Evolutionary conservation across 2,329 filamentous ascomycete species (phyloP).

Genomic region (Torrubiella hemipterigena): DNA sequence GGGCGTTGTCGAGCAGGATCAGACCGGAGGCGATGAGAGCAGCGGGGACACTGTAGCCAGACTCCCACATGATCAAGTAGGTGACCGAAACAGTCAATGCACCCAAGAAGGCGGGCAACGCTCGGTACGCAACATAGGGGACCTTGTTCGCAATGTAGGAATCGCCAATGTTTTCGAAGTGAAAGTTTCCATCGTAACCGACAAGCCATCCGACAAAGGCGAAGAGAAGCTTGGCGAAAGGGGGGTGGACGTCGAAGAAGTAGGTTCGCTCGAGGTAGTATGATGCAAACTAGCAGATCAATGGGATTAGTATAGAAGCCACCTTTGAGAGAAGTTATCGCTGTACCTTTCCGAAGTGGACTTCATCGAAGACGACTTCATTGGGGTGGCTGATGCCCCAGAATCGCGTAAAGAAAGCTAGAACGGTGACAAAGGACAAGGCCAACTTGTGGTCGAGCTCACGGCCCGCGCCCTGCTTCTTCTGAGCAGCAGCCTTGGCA

Average conservation of each 20-base stretch:
- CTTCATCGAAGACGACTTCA: conserved; percentile 97
- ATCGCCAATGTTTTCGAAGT: conserved; percentile 98
- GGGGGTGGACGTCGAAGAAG: conserved; percentile 99
- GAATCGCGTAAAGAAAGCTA: conserved; percentile 88
- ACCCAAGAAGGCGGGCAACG: conserved; percentile 83
- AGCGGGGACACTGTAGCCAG: conserved; percentile 89
- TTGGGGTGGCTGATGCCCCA: conserved; percentile 92
- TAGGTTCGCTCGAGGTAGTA: conserved; percentile 93
- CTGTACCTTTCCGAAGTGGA: conserved; percentile 94
- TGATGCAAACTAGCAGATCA: conserved; percentile 46
- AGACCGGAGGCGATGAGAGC: conserved; percentile 77
- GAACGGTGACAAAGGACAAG: conserved; percentile 61
- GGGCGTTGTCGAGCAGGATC: conserved; percentile 91
- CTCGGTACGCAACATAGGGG: conserved; percentile 90
- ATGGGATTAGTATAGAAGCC: conserved; percentile 1
- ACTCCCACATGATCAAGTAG: conserved; percentile 99
- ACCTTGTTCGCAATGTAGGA: conserved; percentile 97
- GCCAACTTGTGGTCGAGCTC: conserved; percentile 80
- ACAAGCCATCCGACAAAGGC: conserved; percentile 95
- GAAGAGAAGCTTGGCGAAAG: conserved; percentile 95
- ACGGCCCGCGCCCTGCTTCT: conserved; percentile 28
- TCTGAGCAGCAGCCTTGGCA: conserved; percentile 22
- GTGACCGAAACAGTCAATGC: conserved; percentile 87
- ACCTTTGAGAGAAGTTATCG: conserved; percentile 4
- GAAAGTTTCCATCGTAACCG: conserved; percentile 91